Conservation (phyloP, 495 filamentous ascomycete genomes). For the Aspergillus campestris region DNA sequence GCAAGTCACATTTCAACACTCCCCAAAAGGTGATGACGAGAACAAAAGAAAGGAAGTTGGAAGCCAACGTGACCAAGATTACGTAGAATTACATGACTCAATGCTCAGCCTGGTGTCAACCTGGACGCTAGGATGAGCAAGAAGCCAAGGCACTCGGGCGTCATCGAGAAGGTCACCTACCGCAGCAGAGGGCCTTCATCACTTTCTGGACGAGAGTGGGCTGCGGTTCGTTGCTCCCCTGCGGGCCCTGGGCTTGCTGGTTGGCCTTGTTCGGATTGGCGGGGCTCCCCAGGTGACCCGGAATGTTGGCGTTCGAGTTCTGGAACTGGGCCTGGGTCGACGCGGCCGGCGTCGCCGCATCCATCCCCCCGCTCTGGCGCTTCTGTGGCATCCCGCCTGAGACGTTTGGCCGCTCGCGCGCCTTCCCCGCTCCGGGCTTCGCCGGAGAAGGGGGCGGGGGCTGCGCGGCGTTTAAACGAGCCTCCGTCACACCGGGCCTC, state of each 20-base stretch:
- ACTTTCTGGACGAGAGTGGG: constrained; percentile 54
- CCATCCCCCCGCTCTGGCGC: constrained; percentile 68
- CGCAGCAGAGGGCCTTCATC: constrained; percentile 77
- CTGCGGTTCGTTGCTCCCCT: constrained; percentile 38
- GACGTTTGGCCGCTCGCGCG: constrained; percentile 74
- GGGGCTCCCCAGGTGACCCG: constrained; percentile 51
- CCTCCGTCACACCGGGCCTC: constrained; percentile 60
- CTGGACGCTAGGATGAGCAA: constrained; percentile 26
- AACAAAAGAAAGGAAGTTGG: constrained; percentile 23
- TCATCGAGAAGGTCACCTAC: constrained; percentile 40
- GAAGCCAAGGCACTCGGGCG: constrained; percentile 7
- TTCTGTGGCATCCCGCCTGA: constrained; percentile 59
- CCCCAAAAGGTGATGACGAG: constrained; percentile 7
- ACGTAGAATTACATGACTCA: constrained; percentile 18
- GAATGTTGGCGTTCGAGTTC: constrained; percentile 77
- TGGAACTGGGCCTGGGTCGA: constrained; percentile 88
- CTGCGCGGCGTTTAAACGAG: constrained; percentile 96
- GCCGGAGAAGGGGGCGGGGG: constrained; percentile 83
- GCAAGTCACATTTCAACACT: constrained; percentile 19
- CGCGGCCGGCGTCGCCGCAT: constrained; percentile 67
- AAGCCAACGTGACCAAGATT: constrained; percentile 16
- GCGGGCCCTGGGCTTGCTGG: constrained; percentile 34
- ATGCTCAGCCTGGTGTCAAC: constrained; percentile 19
- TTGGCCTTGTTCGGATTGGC: constrained; percentile 47
- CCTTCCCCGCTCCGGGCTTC: constrained; percentile 70